phyloP scores from a whole-genome alignment of 2,329 filamentous ascomycete genomes.

The Beauveria medogensis region DNA sequence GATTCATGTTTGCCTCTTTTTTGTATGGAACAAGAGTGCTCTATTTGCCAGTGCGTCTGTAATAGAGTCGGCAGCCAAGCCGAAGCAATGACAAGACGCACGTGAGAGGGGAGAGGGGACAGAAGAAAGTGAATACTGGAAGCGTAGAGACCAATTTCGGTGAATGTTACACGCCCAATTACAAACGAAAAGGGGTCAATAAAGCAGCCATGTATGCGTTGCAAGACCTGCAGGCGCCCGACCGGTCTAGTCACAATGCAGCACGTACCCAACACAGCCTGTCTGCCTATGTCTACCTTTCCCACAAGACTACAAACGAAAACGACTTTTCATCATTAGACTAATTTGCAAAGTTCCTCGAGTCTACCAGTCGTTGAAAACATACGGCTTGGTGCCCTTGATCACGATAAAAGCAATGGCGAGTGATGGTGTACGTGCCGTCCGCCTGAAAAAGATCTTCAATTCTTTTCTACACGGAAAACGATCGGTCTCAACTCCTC shows the following conservation, averaged over 20 bases:
- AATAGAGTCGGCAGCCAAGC: neutral
- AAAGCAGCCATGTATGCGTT: neutral
- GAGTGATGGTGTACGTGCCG: neutral
- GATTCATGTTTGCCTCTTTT: neutral
- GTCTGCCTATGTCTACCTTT: neutral
- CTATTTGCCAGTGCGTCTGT: neutral
- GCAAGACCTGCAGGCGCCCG: neutral
- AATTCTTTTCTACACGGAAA: slow-evolving; percentile 12
- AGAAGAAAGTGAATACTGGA: neutral
- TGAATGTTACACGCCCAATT: neutral
- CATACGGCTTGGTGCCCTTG: neutral
- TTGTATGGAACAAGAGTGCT: neutral
- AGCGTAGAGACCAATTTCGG: neutral
- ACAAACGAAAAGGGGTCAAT: neutral
- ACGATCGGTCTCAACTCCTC: slow-evolving; percentile 1
- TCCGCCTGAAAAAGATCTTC: slow-evolving; percentile 14
- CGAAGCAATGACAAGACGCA: neutral
- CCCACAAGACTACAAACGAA: neutral
- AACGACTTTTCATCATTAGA: neutral
- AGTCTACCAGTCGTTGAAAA: neutral
- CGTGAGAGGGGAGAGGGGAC: neutral
- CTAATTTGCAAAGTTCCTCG: neutral
- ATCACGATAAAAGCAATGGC: neutral
- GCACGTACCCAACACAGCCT: neutral
- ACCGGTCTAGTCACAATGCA: neutral